Conservation (phyloP, 108 stramenopile species). For the Epithemia pelagica region DNA sequence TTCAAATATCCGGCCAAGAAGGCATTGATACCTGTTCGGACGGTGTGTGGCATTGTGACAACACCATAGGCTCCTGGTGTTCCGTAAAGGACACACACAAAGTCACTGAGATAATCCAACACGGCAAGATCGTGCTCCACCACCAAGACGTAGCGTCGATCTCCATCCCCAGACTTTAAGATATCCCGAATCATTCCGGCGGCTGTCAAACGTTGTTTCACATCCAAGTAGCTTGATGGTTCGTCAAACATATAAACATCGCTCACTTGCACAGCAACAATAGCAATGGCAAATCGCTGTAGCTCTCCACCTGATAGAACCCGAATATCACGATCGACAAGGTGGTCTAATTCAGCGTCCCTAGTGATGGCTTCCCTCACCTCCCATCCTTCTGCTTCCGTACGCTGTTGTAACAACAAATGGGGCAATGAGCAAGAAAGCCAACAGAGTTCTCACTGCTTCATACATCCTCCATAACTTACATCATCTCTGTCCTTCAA, state of each 20-base stretch:
- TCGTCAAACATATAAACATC: conserved; percentile 99
- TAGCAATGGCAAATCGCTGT: conserved; percentile 97
- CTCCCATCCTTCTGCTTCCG: conserved; percentile 64
- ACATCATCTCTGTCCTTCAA: conserved; percentile 83
- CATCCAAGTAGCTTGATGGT: conserved; percentile 97
- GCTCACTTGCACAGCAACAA: conserved; percentile 81
- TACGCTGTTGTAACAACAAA: too few relatives aligned
- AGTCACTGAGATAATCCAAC: conserved; percentile 98
- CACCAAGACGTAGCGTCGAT: conserved; percentile 87
- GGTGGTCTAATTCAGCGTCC: conserved; percentile 85
- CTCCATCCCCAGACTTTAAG: conserved; percentile 62
- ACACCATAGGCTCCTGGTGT: conserved; percentile 96
- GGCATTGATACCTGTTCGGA: conserved; percentile 97
- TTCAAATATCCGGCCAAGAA: conserved; percentile 98
- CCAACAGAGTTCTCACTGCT: too few relatives aligned
- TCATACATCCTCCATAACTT: conserved; percentile 10
- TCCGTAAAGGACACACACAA: conserved; percentile 97
- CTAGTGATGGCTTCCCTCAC: conserved; percentile 58
- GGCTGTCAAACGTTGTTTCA: conserved; percentile 96
- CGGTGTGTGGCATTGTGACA: conserved; percentile 99
- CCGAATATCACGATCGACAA: conserved; percentile 88
- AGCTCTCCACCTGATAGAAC: conserved; percentile 96
- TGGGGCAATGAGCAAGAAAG: background rate
- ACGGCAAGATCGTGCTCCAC: conserved; percentile 99
- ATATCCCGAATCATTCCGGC: conserved; percentile 94